A percentile compares a stretch with the other conserved stretches of the same genome.
Conservation (phyloP, 2,329 filamentous ascomycete genomes). For the Diaporthe sp. region DNA sequence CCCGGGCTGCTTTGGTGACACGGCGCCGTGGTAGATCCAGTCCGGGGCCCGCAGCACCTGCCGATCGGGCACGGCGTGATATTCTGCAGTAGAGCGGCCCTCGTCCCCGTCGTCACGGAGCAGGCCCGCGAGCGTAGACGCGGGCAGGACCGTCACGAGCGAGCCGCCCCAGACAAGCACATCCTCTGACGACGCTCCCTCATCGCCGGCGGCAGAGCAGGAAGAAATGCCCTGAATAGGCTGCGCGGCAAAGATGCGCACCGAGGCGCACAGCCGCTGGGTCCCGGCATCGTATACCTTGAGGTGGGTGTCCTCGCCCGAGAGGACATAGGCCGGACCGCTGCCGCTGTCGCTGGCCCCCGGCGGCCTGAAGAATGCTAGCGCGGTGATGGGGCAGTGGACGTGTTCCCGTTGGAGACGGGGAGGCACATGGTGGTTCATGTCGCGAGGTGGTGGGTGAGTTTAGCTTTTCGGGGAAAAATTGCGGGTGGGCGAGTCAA, state of each 20-base stretch:
- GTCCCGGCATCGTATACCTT: slow-evolving; percentile 62
- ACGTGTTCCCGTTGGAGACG: slow-evolving; percentile 52
- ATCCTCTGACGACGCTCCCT: slow-evolving; percentile 40
- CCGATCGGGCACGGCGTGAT: slow-evolving; percentile 41
- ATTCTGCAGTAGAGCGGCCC: not conserved
- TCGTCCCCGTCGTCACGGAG: slow-evolving; percentile 40
- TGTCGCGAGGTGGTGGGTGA: slow-evolving; percentile 28
- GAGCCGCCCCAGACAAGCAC: slow-evolving; percentile 79
- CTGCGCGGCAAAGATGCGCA: slow-evolving; percentile 74
- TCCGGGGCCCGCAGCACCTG: slow-evolving; percentile 69
- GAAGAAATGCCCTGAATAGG: slow-evolving; percentile 77
- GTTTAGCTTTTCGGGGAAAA: not conserved
- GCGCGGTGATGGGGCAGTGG: slow-evolving; percentile 70
- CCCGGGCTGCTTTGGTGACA: slow-evolving; percentile 59
- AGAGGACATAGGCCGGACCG: slow-evolving; percentile 60
- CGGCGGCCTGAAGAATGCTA: slow-evolving; percentile 61
- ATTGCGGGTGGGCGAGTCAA: slow-evolving; percentile 28
- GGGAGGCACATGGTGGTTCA: slow-evolving; percentile 31
- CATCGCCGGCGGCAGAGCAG: slow-evolving; percentile 48
- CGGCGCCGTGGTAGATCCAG: slow-evolving; percentile 80
- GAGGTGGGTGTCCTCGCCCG: slow-evolving; percentile 71
- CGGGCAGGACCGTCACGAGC: slow-evolving; percentile 61
- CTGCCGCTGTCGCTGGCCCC: slow-evolving; percentile 41
- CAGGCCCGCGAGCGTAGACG: slow-evolving; percentile 51
- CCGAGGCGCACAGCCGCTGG: slow-evolving; percentile 53